Percentiles rank a stretch among this genome's conserved stretches.
These are phyloP conservation scores for Jatropha curcas DNA, from an alignment of 345 rosid species.

Conservation along the genomic window DNA sequence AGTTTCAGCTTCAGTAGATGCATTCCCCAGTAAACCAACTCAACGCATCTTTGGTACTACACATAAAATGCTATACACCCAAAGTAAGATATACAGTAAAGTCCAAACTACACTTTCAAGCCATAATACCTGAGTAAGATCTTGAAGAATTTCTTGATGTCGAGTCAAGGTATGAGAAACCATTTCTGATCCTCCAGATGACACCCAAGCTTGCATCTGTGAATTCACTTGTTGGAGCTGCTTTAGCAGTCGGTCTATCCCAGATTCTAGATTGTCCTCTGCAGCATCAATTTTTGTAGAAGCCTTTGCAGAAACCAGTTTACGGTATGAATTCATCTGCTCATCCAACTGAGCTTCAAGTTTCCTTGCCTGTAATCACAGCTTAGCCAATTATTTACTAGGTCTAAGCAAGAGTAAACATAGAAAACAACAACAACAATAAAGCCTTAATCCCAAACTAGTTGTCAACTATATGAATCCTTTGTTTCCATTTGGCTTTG, in stretches of 20 bases:
- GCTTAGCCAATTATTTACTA: neutral
- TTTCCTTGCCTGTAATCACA: conserved; percentile 73
- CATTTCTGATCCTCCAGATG: conserved; percentile 96
- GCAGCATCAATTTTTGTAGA: conserved; percentile 55
- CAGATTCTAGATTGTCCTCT: conserved; percentile 81
- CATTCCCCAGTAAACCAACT: neutral
- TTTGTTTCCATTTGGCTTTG: no score
- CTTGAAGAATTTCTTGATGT: conserved; percentile 96
- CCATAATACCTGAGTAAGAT: conserved; percentile 73
- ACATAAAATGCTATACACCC: neutral
- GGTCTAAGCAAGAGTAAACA: neutral
- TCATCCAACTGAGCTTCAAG: conserved; percentile 97
- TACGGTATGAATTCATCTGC: conserved; percentile 90
- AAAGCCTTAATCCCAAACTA: no score
- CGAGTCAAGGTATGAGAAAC: conserved; percentile 96
- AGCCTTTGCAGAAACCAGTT: conserved; percentile 70
- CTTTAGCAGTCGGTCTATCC: conserved; percentile 60
- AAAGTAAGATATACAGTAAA: neutral
- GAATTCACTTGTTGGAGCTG: conserved; percentile 82
- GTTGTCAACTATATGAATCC: no score
- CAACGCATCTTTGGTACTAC: neutral
- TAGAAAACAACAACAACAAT: no score
- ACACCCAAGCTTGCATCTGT: conserved; percentile 97
- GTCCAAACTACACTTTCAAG: neutral
- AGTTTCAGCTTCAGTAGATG: neutral